Conservation (phyloP, 2,329 filamentous ascomycete species). For the Penicillium aurantiogriseum region DNA sequence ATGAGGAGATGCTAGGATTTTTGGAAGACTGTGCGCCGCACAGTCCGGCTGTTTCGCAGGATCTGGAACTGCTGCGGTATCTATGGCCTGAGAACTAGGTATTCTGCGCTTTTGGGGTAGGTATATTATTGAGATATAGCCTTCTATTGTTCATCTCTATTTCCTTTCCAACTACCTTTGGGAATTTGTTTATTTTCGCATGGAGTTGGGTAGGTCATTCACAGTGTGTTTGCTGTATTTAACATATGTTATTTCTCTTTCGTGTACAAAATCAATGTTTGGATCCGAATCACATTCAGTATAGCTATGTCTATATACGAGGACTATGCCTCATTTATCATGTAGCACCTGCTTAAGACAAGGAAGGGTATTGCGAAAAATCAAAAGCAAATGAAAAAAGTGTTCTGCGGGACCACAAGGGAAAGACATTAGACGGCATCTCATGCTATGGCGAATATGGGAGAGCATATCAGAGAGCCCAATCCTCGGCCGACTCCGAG, state of each 20-base stretch:
- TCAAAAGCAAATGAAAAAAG: neutral
- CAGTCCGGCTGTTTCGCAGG: conserved; percentile 42
- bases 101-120: neutral
- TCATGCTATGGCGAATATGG: neutral
- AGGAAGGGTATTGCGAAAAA: conserved; percentile 13
- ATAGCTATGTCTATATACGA: conserved; percentile 5
- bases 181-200: conserved; percentile 1
- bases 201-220: conserved; percentile 5
- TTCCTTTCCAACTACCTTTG: neutral
- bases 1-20: conserved; percentile 42
- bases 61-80: conserved; percentile 38
- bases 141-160: neutral
- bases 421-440: neutral
- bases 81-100: conserved; percentile 25
- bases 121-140: neutral
- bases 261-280: neutral
- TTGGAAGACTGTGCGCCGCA: conserved; percentile 39
- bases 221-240: neutral
- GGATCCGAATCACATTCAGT: conserved; percentile 2
- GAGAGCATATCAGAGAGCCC: conserved; percentile 60
- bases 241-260: neutral
- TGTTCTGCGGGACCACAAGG: neutral
- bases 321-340: neutral
- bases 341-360: conserved; percentile 3
- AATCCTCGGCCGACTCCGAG: conserved; percentile 74